Conservation (phyloP, 441 rosid species). For the Aleurites moluccanus region DNA sequence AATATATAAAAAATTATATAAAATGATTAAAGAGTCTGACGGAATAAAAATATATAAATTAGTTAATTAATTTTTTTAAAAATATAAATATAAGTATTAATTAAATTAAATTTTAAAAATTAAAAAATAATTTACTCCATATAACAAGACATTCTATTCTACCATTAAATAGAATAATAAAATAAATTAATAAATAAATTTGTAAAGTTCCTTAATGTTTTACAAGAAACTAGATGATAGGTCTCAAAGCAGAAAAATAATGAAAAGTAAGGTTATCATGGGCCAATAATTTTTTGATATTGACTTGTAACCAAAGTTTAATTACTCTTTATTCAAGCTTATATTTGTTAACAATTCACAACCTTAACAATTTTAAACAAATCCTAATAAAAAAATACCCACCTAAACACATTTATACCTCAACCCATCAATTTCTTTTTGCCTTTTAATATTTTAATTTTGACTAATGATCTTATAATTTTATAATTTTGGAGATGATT, state of each 20-base stretch:
- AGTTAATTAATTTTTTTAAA: too few relatives aligned
- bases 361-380: not conserved
- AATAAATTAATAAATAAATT: not conserved
- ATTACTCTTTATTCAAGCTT: constrained; percentile 11
- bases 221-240: not conserved
- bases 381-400: not conserved
- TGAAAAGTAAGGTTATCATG: not conserved
- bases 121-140: too few relatives aligned
- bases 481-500: too few relatives aligned
- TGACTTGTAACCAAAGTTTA: constrained; percentile 17
- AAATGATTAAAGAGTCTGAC: too few relatives aligned
- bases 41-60: too few relatives aligned
- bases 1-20: too few relatives aligned
- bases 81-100: too few relatives aligned
- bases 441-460: too few relatives aligned
- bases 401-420: not conserved
- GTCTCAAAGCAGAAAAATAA: not conserved
- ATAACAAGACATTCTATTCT: too few relatives aligned
- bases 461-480: too few relatives aligned
- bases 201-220: not conserved
- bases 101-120: too few relatives aligned
- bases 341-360: constrained; percentile 9
- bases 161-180: not conserved
- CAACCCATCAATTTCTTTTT: too few relatives aligned
- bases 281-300: not conserved